These are phyloP conservation scores for Penstemon barbatus DNA, from an alignment of 257 asterid genomes.

Conservation along the genomic window DNA sequence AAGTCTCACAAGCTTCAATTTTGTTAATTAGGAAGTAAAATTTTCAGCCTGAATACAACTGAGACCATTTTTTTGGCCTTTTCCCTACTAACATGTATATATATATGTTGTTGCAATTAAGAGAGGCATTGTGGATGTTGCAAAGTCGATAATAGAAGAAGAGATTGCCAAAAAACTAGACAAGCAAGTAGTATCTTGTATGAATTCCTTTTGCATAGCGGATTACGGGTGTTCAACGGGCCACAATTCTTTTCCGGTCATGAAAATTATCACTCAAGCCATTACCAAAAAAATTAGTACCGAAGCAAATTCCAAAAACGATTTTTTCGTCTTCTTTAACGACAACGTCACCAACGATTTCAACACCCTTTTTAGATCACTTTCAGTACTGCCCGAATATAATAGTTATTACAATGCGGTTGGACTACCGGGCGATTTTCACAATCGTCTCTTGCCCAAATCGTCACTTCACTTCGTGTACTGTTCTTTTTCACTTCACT, in stretches of 20 bases:
- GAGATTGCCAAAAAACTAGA: constrained; percentile 17
- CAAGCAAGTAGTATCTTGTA: neutral
- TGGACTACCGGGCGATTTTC: constrained; percentile 32
- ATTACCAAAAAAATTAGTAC: neutral
- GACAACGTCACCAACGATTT: constrained; percentile 36
- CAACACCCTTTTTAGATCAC: constrained; percentile 34
- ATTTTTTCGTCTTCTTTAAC: constrained; percentile 29
- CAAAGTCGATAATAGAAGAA: constrained; percentile 29
- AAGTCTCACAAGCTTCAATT: too few species aligned
- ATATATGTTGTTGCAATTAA: neutral
- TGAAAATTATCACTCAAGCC: constrained; percentile 32
- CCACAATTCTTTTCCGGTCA: constrained; percentile 38
- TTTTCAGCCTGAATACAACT: too few species aligned
- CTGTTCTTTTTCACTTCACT: constrained; percentile 39
- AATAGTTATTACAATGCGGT: constrained; percentile 16
- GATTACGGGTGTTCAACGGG: constrained; percentile 55
- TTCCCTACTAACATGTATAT: too few species aligned
- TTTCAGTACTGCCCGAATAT: constrained; percentile 15
- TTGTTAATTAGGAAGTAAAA: too few species aligned
- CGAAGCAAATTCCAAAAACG: neutral
- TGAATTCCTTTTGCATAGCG: constrained; percentile 23
- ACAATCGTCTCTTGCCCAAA: constrained; percentile 28
- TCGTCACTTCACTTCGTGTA: constrained; percentile 37
- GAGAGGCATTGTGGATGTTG: constrained; percentile 25
- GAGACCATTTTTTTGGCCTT: too few species aligned